Conservation (phyloP, 805 yeast genomes). For the Clavispora fructus region DNA sequence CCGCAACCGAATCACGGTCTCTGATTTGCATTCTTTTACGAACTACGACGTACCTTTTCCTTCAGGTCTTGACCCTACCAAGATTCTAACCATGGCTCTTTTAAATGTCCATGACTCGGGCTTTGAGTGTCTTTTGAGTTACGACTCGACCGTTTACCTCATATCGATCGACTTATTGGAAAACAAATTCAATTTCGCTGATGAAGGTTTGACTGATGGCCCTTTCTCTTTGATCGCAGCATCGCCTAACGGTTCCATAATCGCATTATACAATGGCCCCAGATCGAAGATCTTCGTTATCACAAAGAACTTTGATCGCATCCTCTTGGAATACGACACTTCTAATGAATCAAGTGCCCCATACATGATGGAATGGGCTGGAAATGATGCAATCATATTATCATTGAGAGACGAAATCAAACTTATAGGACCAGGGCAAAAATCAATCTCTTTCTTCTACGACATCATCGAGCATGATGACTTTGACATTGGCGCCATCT, state of each 20-base stretch:
- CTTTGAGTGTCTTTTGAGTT: slow-evolving; percentile 21
- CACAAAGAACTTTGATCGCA: slow-evolving; percentile 41
- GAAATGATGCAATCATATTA: slow-evolving; percentile 71
- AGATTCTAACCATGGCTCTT: slow-evolving; percentile 19
- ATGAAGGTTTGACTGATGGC: slow-evolving; percentile 42
- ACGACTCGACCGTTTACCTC: slow-evolving; percentile 22
- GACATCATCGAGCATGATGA: slow-evolving; percentile 27
- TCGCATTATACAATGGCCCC: slow-evolving; percentile 41
- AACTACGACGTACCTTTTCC: slow-evolving; percentile 34
- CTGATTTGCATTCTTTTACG: slow-evolving; percentile 35
- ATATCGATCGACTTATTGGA: slow-evolving; percentile 20
- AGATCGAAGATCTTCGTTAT: slow-evolving; percentile 45
- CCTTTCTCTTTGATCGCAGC: slow-evolving; percentile 39
- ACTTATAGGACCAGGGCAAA: slow-evolving; percentile 67
- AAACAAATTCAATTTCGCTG: slow-evolving; percentile 23
- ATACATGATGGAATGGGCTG: slow-evolving; percentile 69
- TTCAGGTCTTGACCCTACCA: slow-evolving; percentile 13
- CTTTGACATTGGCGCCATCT: slow-evolving; percentile 22
- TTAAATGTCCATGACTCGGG: slow-evolving; percentile 8
- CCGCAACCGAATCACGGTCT: slow-evolving; percentile 26
- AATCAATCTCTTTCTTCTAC: slow-evolving; percentile 49
- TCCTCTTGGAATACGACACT: slow-evolving; percentile 40
- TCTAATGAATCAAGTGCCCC: slow-evolving; percentile 38
- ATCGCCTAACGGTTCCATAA: slow-evolving; percentile 53
- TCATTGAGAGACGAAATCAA: slow-evolving; percentile 60